Evolutionary conservation across 345 rosid species (phyloP).

Genomic region (Moringa oleifera): DNA sequence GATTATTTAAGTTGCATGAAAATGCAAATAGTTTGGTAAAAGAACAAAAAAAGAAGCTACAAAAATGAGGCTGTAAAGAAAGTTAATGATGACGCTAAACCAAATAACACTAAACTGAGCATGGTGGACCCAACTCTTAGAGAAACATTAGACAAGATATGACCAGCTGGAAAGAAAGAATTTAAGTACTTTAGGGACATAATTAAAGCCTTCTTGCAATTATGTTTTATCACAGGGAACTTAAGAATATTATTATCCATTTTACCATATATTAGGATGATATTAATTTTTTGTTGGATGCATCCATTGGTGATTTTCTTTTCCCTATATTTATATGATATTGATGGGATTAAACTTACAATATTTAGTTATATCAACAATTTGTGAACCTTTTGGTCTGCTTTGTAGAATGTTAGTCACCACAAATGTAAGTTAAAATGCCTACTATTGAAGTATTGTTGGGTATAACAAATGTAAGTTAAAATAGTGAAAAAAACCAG

Average conservation of each 20-base stretch:
- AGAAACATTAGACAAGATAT: conserved; percentile 22
- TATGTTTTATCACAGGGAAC: conserved; percentile 10
- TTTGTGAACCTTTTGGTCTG: too few species aligned
- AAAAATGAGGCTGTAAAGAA: conserved; percentile 46
- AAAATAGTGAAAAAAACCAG: too few species aligned
- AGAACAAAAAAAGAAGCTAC: conserved; percentile 49
- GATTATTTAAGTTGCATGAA: conserved; percentile 9
- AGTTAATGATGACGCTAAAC: conserved; percentile 50
- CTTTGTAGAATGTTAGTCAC: neutral
- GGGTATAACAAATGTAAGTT: too few species aligned
- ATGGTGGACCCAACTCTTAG: conserved; percentile 33
- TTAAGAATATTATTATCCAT: conserved; percentile 9
- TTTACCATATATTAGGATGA: conserved; percentile 14
- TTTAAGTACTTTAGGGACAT: conserved; percentile 7
- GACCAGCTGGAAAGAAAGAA: conserved; percentile 25
- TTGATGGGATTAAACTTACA: conserved; percentile 9
- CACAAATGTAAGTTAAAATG: too few species aligned
- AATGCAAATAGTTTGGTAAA: conserved; percentile 67
- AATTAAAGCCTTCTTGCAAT: conserved; percentile 6
- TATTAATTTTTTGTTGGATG: neutral
- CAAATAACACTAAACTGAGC: conserved; percentile 31
- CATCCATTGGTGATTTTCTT: neutral
- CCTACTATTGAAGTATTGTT: too few species aligned
- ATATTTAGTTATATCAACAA: conserved; percentile 4
- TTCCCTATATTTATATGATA: conserved; percentile 4